Evolutionary conservation across 306 rosid species (phyloP).

Genomic region (Cicer pinnatifidum): DNA sequence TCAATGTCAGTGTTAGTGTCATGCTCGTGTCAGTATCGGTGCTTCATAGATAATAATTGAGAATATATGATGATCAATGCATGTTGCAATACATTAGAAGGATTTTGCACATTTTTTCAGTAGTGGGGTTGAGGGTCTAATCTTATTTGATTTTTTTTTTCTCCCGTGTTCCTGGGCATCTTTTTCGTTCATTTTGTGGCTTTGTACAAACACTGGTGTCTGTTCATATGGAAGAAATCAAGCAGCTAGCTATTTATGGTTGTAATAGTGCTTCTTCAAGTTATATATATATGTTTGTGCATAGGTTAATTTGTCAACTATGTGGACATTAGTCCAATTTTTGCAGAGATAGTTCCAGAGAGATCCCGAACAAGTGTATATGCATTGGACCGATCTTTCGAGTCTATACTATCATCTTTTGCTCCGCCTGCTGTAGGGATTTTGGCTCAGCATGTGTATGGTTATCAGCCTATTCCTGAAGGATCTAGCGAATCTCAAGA

Average conservation of each 20-base stretch:
- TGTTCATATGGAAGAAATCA: conserved; percentile 13
- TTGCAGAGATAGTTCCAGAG: conserved; percentile 98
- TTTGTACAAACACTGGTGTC: conserved; percentile 15
- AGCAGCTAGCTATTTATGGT: conserved; percentile 10
- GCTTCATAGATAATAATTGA: background rate
- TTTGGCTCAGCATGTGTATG: conserved; percentile 82
- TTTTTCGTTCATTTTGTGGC: conserved; percentile 5
- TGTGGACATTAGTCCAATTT: conserved; percentile 77
- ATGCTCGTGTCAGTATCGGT: no score
- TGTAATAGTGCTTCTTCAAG: conserved; percentile 10
- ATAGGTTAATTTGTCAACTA: conserved; percentile 33
- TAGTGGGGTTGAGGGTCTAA: background rate
- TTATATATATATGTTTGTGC: conserved; percentile 5
- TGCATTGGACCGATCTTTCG: conserved; percentile 85
- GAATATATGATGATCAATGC: background rate
- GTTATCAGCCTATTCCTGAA: conserved; percentile 67
- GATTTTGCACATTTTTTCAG: background rate
- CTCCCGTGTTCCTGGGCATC: no score
- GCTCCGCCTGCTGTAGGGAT: conserved; percentile 92
- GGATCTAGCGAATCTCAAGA: conserved; percentile 62
- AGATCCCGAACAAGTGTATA: conserved; percentile 83
- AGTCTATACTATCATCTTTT: conserved; percentile 84
- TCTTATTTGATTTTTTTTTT: no score
- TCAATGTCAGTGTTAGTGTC: no score
- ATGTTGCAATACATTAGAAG: background rate